Base-by-base conservation (phyloP, 371 early-diverging fungal species). In the Circinella minor region DNA sequence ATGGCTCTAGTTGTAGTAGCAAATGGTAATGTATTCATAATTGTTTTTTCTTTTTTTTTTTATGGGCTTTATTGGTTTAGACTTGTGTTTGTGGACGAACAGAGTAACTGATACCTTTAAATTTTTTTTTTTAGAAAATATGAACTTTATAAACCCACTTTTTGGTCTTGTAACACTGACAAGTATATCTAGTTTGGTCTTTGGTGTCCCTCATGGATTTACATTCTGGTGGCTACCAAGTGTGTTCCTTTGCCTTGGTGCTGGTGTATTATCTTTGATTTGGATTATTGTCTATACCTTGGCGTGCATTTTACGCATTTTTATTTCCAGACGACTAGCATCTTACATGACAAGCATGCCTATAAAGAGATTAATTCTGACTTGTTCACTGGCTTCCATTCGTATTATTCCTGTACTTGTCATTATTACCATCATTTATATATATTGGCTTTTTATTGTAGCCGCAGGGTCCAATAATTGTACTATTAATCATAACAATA, bases 171-270 rank as follows among this genome's bases (percentile, higher is more conserved):
- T 57, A n/a, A 34, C 57, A 57, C 34, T 57, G 5, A 34, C 10
- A 20, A 57, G 57, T 57, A n/a, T 57, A n/a, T 11, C 27, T 57
- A 27, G 57, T 27, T 27, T 57, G 36, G 36, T 51, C 4, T 51
- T 57, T 5, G 57, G 34, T 57, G 27, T 57, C 0, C 57, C 57
- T 17, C 20, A 1, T 27, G 57, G 34, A 7, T 57, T 57, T 57
- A 27, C 20, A 49, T 80, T 85, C 36, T 86, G 71, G 85, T 38
- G 90, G 90, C 38, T 79, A 80, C 62, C 84, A 81, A 5, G 88
- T 86, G 59, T 71, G 79, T 3, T 84, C 84, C 70, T 87, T 87
- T 62, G 87, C 88, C 87, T 89, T 88, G 79, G 69, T 89, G n/a
- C 87, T 10, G 90, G 90, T 1, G 78, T 86, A 60, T 81, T 83